These are phyloP conservation scores for Apiospora aurea DNA, from an alignment of 2,329 filamentous ascomycete species.

Conservation along the genomic window DNA sequence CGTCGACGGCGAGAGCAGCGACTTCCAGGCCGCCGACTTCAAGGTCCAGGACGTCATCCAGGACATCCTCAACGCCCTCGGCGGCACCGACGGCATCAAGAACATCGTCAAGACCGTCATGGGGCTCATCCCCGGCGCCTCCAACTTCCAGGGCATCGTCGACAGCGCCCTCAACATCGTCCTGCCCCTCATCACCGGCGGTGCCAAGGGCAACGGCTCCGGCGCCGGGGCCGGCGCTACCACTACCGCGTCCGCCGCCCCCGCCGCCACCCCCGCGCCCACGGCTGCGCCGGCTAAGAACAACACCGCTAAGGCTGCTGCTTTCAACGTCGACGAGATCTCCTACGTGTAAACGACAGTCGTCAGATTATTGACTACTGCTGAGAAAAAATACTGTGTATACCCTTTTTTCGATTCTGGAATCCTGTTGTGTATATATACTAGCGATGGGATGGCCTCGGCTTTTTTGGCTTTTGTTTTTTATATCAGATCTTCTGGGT, in stretches of 20 bases:
- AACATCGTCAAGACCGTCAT: conserved; percentile 8
- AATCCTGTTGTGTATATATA: neutral
- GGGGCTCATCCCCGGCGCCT: conserved; percentile 13
- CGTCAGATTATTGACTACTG: neutral
- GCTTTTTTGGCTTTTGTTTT: neutral
- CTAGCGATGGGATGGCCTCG: neutral
- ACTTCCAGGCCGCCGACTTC: conserved; percentile 17
- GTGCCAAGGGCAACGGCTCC: conserved; percentile 17
- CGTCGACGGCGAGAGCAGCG: neutral
- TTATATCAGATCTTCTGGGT: neutral
- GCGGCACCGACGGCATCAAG: conserved; percentile 3
- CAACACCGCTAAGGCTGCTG: neutral
- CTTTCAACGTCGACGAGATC: neutral
- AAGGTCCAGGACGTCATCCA: conserved; percentile 4
- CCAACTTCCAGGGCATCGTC: conserved; percentile 10
- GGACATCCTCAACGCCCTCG: neutral
- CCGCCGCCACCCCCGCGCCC: neutral
- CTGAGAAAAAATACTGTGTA: neutral
- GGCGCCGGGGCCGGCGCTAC: neutral
- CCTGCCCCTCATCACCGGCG: neutral
- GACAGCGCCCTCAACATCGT: conserved; percentile 13
- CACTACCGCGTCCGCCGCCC: neutral
- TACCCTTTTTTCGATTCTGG: neutral
- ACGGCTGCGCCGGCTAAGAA: neutral
- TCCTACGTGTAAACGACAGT: neutral